Conservation (phyloP, 148 eudicot genomes). For the Rhododendron ovatum region DNA sequence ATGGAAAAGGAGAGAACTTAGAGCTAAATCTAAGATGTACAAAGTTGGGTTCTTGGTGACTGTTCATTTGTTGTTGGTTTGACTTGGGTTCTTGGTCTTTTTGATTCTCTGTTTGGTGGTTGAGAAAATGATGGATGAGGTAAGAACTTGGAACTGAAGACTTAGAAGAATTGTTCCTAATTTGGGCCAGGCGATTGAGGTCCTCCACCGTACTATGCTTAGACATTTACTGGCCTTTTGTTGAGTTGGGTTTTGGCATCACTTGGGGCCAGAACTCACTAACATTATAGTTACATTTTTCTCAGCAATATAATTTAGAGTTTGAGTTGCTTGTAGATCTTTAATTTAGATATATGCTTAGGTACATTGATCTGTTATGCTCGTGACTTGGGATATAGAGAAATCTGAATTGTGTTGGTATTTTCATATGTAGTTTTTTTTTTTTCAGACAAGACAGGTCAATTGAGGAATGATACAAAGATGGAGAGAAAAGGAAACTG, state of each 20-base stretch:
- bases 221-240: not conserved
- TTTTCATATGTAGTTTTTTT: not conserved
- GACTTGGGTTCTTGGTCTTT: not conserved
- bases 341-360: not conserved
- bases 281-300: not conserved
- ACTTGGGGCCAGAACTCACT: not conserved
- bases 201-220: not conserved
- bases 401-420: not conserved
- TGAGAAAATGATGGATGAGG: conserved; percentile 8
- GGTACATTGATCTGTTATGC: not conserved
- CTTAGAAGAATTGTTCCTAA: not conserved
- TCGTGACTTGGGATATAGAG: not conserved
- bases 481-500: conserved; percentile 86
- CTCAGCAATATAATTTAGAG: not conserved
- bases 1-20: not conserved
- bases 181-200: not conserved
- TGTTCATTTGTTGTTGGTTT: not conserved
- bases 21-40: not conserved
- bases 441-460: conserved; percentile 7
- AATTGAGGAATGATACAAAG: conserved; percentile 28
- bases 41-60: not conserved
- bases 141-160: not conserved
- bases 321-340: not conserved
- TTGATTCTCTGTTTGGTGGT: conserved; percentile 7
- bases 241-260: conserved; percentile 3